phyloP scores from a whole-genome alignment of 108 stramenopile species.

The Mediolabrus comicus region DNA sequence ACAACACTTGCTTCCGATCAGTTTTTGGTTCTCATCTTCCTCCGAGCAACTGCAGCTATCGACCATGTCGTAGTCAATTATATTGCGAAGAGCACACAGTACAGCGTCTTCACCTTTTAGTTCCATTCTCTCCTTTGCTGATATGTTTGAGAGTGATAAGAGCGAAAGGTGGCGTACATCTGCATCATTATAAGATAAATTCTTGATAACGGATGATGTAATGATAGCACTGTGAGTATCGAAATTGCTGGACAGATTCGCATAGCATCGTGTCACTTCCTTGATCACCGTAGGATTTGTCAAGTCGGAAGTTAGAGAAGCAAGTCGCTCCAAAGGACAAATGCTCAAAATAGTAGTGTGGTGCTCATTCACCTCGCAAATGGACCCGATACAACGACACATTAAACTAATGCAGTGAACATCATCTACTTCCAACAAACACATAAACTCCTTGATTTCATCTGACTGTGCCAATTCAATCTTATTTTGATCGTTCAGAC shows the following conservation, averaged over 20 bases:
- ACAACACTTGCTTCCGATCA: constrained; percentile 53
- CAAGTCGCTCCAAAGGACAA: constrained; percentile 15
- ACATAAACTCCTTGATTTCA: constrained; percentile 25
- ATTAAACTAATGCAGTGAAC: constrained; percentile 33
- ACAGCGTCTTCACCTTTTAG: constrained; percentile 20
- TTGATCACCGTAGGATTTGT: constrained; percentile 10
- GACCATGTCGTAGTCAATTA: not conserved
- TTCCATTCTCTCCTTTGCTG: constrained; percentile 28
- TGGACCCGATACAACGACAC: constrained; percentile 69
- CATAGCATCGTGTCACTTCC: constrained; percentile 53
- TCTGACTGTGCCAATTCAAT: constrained; percentile 58
- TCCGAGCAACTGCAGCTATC: not conserved
- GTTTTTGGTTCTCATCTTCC: not conserved
- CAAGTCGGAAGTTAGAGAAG: constrained; percentile 10
- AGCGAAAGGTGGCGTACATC: constrained; percentile 54
- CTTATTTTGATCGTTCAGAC: constrained; percentile 84
- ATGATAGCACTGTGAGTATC: constrained; percentile 47
- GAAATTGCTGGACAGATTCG: constrained; percentile 64
- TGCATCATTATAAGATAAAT: constrained; percentile 34
- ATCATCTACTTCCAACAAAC: constrained; percentile 18
- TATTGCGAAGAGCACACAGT: not conserved
- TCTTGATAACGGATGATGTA: constrained; percentile 43
- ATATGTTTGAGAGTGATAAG: constrained; percentile 61
- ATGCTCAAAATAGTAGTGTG: constrained; percentile 16
- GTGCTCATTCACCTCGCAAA: constrained; percentile 54